These are phyloP conservation scores for Mimosa bimucronata DNA, from an alignment of 306 rosid genomes.

Conservation along the genomic window DNA sequence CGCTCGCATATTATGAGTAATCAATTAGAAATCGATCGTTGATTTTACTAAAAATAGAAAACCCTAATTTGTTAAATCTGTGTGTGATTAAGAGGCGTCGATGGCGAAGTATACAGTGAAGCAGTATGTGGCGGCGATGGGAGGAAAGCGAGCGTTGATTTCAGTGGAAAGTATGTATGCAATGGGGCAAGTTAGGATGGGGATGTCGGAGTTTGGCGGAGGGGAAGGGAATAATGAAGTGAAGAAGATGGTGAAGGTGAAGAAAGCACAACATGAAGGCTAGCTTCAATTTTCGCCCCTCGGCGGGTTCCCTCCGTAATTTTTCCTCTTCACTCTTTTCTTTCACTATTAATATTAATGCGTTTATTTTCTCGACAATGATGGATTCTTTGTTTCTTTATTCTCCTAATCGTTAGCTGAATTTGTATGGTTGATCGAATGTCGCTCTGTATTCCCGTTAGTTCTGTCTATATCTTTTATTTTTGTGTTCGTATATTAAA, in stretches of 20 bases:
- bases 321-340: too few species aligned
- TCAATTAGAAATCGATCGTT: neutral
- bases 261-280: conserved; percentile 45
- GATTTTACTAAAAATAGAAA: neutral
- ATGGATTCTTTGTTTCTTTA: neutral
- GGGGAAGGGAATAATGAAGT: conserved; percentile 54
- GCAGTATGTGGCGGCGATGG: conserved; percentile 88
- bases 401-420: neutral
- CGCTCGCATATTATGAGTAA: conserved; percentile 70
- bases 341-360: too few species aligned
- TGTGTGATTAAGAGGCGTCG: conserved; percentile 82
- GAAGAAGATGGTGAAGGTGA: conserved; percentile 51
- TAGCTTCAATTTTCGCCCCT: too few species aligned
- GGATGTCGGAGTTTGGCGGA: conserved; percentile 59
- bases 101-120: conserved; percentile 92
- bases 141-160: conserved; percentile 74
- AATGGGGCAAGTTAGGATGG: conserved; percentile 91
- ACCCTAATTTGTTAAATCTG: neutral
- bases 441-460: too few species aligned
- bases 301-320: too few species aligned
- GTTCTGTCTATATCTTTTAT: too few species aligned
- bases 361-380: too few species aligned
- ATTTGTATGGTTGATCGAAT: neutral
- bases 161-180: conserved; percentile 85
- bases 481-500: neutral